Evolutionary conservation across 805 yeast species (phyloP), one percentile per base, ranked within the genome.

Genomic region (Candida piceae): DNA sequence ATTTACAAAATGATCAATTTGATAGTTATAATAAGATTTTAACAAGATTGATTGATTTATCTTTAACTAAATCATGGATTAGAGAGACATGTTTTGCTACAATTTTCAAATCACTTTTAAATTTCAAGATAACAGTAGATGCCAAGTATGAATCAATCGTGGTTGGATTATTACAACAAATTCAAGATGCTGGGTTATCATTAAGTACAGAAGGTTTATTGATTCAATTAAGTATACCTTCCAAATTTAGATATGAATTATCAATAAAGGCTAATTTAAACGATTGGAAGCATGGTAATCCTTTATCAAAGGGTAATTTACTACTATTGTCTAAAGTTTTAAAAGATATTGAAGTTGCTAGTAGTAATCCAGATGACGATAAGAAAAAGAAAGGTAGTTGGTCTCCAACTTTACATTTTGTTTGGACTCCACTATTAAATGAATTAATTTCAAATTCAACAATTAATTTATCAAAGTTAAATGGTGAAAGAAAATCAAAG

Each of bases 191-290:
- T 21, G 76, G 78, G 3, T 65, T 87, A 38, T 69, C 79, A 3
- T 58, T 79, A 36, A 74, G 95, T 1, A 72, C 83, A 11, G 97
- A 89, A 53, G 96, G 95, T 0, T 62, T 87, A 12, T 81, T 95
- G 0, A 58, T 88, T 4, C 83, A 77, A 52, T 60, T 88, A 29
- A 53, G 76, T 4, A 63, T 81, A 16, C 75, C 80, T 1, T 35
- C 42, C 2, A 45, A 48, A 1, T 20, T 26, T 11, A 48, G 66
- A 36, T 21, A 36, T 1, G 17, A 18, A 1, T 20, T 55, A 19
- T 38, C 49, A 3, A 19, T 25, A 7, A 24, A 43, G 2, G 58
- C 64, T 0, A 39, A 44, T 10, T 22, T 60, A 17, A 31, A 42
- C 8, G 66, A 57, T 17, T 89, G 96, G 96, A 77, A 78, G 44